A percentile compares a stretch with the other conserved stretches of the same genome.
These are phyloP conservation scores for Sclerotinia sclerotiorum DNA, from an alignment of 2,329 filamentous ascomycete genomes.

Conservation along the genomic window DNA sequence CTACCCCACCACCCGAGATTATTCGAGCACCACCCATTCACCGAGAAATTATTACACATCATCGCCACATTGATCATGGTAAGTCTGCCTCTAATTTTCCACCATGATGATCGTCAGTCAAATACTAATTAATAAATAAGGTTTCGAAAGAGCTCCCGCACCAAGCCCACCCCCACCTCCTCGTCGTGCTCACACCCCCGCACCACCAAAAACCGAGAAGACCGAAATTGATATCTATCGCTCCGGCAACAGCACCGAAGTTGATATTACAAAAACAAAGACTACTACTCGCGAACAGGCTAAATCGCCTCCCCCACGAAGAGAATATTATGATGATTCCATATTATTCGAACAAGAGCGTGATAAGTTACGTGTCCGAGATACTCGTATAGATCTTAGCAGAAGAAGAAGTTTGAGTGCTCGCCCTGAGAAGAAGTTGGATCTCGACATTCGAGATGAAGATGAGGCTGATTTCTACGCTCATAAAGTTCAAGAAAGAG, in stretches of 20 bases:
- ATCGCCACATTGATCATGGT: constrained; percentile 86
- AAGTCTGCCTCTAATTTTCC: constrained; percentile 39
- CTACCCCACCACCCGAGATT: constrained; percentile 45
- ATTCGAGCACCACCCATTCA: constrained; percentile 79
- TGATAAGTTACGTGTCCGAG: constrained; percentile 42
- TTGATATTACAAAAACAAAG: constrained; percentile 49
- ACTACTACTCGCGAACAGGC: constrained; percentile 28
- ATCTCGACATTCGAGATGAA: constrained; percentile 38
- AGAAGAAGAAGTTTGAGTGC: constrained; percentile 36
- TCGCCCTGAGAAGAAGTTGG: constrained; percentile 32
- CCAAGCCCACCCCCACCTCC: constrained; percentile 27
- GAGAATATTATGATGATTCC: constrained; percentile 61
- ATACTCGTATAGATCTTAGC: constrained; percentile 34
- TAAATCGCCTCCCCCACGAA: constrained; percentile 30
- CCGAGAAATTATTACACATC: constrained; percentile 79
- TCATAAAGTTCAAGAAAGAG: constrained; percentile 67
- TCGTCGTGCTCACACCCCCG: constrained; percentile 31
- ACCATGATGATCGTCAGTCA: constrained; percentile 2
- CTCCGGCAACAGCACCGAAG: constrained; percentile 54
- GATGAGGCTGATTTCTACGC: constrained; percentile 62
- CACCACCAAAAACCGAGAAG: constrained; percentile 43
- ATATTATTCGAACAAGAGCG: constrained; percentile 56
- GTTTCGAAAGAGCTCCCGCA: constrained; percentile 36
- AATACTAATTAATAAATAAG: constrained; percentile 28
- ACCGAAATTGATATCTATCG: constrained; percentile 63